phyloP scores from a whole-genome alignment of 306 rosid genomes.

The Vicia faba region DNA sequence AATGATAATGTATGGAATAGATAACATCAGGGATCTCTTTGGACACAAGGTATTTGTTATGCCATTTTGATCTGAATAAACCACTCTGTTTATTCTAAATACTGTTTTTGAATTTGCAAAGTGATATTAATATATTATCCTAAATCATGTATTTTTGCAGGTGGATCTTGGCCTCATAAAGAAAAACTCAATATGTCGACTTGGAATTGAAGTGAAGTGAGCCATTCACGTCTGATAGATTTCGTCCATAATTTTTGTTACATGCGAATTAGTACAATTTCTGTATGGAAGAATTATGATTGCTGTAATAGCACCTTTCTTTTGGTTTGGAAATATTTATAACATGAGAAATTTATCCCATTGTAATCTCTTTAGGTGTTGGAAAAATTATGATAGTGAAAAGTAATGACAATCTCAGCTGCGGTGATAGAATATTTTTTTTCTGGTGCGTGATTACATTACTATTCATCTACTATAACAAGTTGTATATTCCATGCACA shows the following conservation, averaged over 20 bases:
- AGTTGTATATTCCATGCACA: too few species aligned
- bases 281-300: conserved; percentile 20
- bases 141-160: conserved; percentile 46
- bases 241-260: conserved; percentile 1
- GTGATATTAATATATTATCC: background rate
- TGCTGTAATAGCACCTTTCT: conserved; percentile 9
- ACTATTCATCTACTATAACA: too few species aligned
- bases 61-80: conserved; percentile 21
- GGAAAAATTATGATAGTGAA: background rate
- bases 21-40: conserved; percentile 92
- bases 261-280: conserved; percentile 28
- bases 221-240: background rate
- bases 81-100: background rate
- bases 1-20: conserved; percentile 81
- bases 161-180: conserved; percentile 89
- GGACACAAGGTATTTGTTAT: conserved; percentile 79
- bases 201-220: conserved; percentile 56
- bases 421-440: too few species aligned
- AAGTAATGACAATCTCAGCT: too few species aligned
- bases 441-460: background rate
- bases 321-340: background rate
- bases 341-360: background rate
- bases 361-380: conserved; percentile 3
- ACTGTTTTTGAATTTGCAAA: background rate
- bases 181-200: conserved; percentile 81